Percentiles rank a stretch among this genome's conserved stretches.
These are phyloP conservation scores for Pyrenophora graminea DNA, from an alignment of 2,329 filamentous ascomycete genomes.

Conservation along the genomic window DNA sequence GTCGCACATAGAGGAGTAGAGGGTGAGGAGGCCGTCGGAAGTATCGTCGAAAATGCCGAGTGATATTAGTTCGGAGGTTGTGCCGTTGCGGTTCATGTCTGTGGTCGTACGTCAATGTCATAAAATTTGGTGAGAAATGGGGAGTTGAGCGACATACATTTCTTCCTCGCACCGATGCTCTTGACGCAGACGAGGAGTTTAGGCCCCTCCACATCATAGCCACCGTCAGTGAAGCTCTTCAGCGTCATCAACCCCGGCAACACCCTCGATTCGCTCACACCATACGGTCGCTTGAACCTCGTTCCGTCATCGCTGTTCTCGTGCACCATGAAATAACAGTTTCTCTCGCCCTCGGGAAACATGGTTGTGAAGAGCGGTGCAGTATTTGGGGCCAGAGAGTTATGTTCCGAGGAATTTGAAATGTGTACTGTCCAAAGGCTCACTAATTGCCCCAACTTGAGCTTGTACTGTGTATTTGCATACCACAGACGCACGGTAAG, in stretches of 20 bases:
- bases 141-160: constrained; percentile 38
- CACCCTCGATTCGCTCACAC: constrained; percentile 39
- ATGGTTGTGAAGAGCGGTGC: constrained; percentile 60
- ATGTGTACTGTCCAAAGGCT: constrained; percentile 63
- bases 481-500: constrained; percentile 63
- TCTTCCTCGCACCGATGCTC: constrained; percentile 59
- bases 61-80: constrained; percentile 53
- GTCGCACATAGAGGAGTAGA: constrained; percentile 58
- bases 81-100: constrained; percentile 55
- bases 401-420: constrained; percentile 51
- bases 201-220: constrained; percentile 56
- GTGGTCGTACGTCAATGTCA: neutral
- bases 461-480: constrained; percentile 45
- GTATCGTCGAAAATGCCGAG: constrained; percentile 64
- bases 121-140: no score
- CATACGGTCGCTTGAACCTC: constrained; percentile 55
- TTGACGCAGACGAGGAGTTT: constrained; percentile 63
- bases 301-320: constrained; percentile 51
- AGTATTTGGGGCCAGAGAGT: constrained; percentile 46
- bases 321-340: constrained; percentile 60
- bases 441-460: constrained; percentile 59
- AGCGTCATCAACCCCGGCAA: constrained; percentile 61
- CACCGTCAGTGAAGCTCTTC: constrained; percentile 58
- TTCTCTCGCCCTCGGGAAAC: constrained; percentile 60
- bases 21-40: constrained; percentile 56